phyloP scores from a whole-genome alignment of 179 eudicot species.

The Spinacia oleracea region DNA sequence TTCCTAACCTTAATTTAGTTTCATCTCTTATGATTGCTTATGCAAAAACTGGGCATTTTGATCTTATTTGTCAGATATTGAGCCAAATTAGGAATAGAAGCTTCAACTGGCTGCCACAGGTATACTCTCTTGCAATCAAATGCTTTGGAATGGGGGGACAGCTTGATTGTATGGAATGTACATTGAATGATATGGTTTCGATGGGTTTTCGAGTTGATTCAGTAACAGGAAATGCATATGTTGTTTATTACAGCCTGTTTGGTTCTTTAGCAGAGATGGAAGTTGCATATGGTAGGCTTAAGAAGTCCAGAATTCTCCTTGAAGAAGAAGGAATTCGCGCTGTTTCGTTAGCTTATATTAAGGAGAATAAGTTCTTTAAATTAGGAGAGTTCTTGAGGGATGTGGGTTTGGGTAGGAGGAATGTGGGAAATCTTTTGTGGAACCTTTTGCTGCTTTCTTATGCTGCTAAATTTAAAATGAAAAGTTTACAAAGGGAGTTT shows the following conservation, averaged over 20 bases:
- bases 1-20: slow-evolving; percentile 42
- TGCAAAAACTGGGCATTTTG: slow-evolving; percentile 43
- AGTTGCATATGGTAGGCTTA: slow-evolving; percentile 66
- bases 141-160: slow-evolving; percentile 70
- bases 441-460: slow-evolving; percentile 80
- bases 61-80: slow-evolving; percentile 47
- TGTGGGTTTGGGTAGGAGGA: slow-evolving; percentile 79
- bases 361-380: slow-evolving; percentile 55
- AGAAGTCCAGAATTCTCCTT: slow-evolving; percentile 64
- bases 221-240: slow-evolving; percentile 62
- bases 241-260: slow-evolving; percentile 55
- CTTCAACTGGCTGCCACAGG: slow-evolving; percentile 44
- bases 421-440: slow-evolving; percentile 86
- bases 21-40: slow-evolving; percentile 50
- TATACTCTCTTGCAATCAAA: slow-evolving; percentile 47
- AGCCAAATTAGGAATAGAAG: slow-evolving; percentile 44
- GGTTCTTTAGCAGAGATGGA: slow-evolving; percentile 71
- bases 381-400: slow-evolving; percentile 73
- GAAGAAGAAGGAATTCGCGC: slow-evolving; percentile 70
- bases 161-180: slow-evolving; percentile 63
- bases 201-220: slow-evolving; percentile 66
- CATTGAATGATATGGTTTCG: slow-evolving; percentile 64
- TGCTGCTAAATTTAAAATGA: slow-evolving; percentile 93
- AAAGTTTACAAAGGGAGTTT: slow-evolving; percentile 85
- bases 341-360: slow-evolving; percentile 57